Evolutionary conservation across 257 asterid genomes (phyloP).

Genomic region (Forsythia suspensa): DNA sequence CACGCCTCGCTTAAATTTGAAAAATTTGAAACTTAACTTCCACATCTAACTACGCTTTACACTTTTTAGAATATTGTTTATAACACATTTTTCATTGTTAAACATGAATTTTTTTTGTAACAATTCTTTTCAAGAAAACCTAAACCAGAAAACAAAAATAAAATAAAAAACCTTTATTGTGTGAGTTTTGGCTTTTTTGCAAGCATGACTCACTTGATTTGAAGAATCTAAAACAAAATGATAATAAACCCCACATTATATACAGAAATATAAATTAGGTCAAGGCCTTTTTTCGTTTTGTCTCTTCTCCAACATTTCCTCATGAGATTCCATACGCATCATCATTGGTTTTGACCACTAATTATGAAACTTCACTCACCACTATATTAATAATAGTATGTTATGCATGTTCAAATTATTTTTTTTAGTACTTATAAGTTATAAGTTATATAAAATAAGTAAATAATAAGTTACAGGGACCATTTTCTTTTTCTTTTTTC

Average conservation of each 20-base stretch:
- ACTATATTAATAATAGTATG: no score
- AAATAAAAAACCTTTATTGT: background rate
- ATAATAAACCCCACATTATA: background rate
- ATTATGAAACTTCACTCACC: constrained; percentile 12
- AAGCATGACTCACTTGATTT: background rate
- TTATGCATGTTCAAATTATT: no score
- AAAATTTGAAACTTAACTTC: no score
- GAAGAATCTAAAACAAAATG: constrained; percentile 3
- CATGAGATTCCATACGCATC: constrained; percentile 27
- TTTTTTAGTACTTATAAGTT: no score
- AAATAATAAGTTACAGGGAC: constrained; percentile 2
- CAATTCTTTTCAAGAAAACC: no score
- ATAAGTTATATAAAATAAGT: no score
- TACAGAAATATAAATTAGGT: background rate
- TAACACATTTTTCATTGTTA: no score
- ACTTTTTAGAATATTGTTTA: no score
- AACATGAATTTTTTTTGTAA: no score
- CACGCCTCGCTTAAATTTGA: no score
- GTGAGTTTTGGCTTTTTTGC: background rate
- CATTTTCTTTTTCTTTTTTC: background rate
- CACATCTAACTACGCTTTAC: no score
- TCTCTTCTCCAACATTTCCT: constrained; percentile 28
- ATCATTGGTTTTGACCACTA: constrained; percentile 40
- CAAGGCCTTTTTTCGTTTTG: constrained; percentile 7
- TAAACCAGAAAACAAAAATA: no score